A percentile compares a stretch with the other conserved stretches of the same genome.
Evolutionary conservation across 108 stramenopile genomes (phyloP).

Genomic region (Aurantiochytrium sp.): DNA sequence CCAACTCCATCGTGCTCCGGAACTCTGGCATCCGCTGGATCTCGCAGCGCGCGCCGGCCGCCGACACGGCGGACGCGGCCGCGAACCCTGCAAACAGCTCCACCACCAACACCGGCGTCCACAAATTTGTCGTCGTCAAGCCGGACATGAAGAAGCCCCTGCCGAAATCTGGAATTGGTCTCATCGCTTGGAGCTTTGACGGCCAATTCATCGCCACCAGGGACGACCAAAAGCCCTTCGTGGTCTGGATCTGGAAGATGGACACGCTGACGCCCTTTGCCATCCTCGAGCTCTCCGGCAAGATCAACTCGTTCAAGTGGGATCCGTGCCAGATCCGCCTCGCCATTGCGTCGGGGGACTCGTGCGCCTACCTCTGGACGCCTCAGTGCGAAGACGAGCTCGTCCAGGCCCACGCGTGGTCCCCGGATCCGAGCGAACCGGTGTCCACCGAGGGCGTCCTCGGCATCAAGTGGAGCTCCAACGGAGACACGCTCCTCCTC

Average conservation of each 20-base stretch:
- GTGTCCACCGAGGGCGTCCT: not conserved
- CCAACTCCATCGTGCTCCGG: not conserved
- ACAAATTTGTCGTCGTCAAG: constrained; percentile 2
- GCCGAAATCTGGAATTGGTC: constrained; percentile 3
- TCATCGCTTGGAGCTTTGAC: constrained; percentile 28
- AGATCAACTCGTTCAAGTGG: constrained; percentile 1
- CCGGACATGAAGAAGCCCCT: not conserved
- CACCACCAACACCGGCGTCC: not conserved
- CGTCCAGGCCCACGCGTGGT: not conserved
- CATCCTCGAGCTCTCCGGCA: not conserved
- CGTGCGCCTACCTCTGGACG: not conserved
- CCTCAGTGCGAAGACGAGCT: not conserved
- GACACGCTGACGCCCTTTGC: not conserved
- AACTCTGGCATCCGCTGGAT: not conserved
- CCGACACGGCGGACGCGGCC: not conserved
- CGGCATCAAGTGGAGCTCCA: not conserved
- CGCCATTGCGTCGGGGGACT: not conserved
- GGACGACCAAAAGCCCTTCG: not conserved
- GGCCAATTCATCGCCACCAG: not conserved
- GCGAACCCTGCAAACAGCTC: not conserved
- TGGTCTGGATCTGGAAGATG: constrained; percentile 3
- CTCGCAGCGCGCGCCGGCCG: not conserved
- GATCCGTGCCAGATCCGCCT: not conserved
- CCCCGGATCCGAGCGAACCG: not conserved
- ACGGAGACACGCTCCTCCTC: not conserved